Evolutionary conservation across 768 basidiomycete genomes (phyloP).

Genomic region (Rhodotorula kratochvilovae): DNA sequence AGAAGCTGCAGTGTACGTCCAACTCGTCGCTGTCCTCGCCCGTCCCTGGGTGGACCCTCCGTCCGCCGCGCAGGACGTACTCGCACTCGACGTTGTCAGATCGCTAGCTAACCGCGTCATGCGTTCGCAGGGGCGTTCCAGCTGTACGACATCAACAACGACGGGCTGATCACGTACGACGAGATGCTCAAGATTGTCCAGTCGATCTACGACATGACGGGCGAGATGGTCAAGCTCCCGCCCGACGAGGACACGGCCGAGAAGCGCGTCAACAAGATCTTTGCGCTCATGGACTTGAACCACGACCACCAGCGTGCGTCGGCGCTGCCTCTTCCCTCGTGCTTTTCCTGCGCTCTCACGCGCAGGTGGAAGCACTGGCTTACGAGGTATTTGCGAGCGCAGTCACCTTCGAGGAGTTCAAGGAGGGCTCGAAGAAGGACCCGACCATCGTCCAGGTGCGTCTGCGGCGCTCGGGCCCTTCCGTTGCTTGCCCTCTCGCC

Average conservation of each 20-base stretch:
- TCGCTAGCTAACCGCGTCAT: neutral
- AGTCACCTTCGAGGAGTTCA: slow-evolving; percentile 87
- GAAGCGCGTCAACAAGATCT: slow-evolving; percentile 99
- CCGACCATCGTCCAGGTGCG: slow-evolving; percentile 95
- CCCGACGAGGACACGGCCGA: slow-evolving; percentile 98
- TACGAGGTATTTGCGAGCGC: too few relatives aligned
- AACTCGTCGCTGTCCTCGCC: too few relatives aligned
- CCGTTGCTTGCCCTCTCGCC: neutral
- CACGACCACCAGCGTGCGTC: slow-evolving; percentile 62
- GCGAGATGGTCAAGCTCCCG: slow-evolving; percentile 98
- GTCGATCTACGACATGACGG: slow-evolving; percentile 99
- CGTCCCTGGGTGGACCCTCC: too few relatives aligned
- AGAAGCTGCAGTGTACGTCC: slow-evolving; percentile 90
- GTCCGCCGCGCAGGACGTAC: too few relatives aligned
- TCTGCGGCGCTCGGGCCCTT: neutral
- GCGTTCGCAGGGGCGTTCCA: slow-evolving; percentile 86
- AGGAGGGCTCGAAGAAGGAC: slow-evolving; percentile 96
- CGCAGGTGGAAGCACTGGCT: neutral
- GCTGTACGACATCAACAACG: slow-evolving; percentile 96
- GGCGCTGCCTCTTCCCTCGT: neutral
- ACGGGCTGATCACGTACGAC: slow-evolving; percentile 94
- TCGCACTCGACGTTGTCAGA: neutral
- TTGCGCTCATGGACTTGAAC: slow-evolving; percentile 92
- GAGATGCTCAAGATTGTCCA: slow-evolving; percentile 99
- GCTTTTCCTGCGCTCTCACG: rapidly evolving